Evolutionary conservation across 495 filamentous ascomycete genomes (phyloP).

Genomic region (Sphaerosporella brunnea): DNA sequence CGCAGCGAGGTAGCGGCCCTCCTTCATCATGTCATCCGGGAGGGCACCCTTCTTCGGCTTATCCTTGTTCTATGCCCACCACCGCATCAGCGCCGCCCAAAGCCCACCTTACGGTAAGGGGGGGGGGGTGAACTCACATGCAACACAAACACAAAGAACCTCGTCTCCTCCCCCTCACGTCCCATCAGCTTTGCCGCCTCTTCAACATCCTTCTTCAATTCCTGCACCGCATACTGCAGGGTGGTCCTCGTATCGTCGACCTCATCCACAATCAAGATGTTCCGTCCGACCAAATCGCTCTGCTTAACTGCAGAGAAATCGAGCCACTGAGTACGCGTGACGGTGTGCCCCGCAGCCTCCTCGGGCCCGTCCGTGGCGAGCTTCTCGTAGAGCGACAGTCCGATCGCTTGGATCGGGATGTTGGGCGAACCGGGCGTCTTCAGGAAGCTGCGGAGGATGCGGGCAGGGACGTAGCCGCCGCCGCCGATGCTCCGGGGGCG

Average conservation of each 20-base stretch:
- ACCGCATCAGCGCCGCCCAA: slow-evolving; percentile 5
- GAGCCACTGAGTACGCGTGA: slow-evolving; percentile 95
- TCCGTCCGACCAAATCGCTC: slow-evolving; percentile 87
- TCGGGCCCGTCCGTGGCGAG: slow-evolving; percentile 43
- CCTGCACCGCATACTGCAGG: slow-evolving; percentile 86
- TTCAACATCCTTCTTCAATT: slow-evolving; percentile 94
- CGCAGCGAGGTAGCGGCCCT: slow-evolving; percentile 67
- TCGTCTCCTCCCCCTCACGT: slow-evolving; percentile 50
- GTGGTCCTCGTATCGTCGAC: slow-evolving; percentile 97
- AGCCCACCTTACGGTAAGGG: too few relatives aligned
- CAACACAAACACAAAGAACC: slow-evolving; percentile 84
- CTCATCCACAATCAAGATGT: slow-evolving; percentile 95
- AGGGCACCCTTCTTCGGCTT: slow-evolving; percentile 83
- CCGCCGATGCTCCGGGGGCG: slow-evolving; percentile 53
- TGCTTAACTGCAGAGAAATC: slow-evolving; percentile 69
- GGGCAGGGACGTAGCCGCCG: slow-evolving; percentile 90
- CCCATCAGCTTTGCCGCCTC: slow-evolving; percentile 54
- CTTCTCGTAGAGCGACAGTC: slow-evolving; percentile 87
- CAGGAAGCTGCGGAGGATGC: slow-evolving; percentile 94
- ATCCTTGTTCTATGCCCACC: slow-evolving; percentile 62
- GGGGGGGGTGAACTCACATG: slow-evolving; percentile 54
- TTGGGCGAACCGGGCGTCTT: slow-evolving; percentile 75
- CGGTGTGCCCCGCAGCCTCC: slow-evolving; percentile 60
- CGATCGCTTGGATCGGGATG: slow-evolving; percentile 98
- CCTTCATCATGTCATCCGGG: slow-evolving; percentile 58